Evolutionary conservation across 2,329 filamentous ascomycete genomes (phyloP).

Genomic region (Chaetomium sp.): DNA sequence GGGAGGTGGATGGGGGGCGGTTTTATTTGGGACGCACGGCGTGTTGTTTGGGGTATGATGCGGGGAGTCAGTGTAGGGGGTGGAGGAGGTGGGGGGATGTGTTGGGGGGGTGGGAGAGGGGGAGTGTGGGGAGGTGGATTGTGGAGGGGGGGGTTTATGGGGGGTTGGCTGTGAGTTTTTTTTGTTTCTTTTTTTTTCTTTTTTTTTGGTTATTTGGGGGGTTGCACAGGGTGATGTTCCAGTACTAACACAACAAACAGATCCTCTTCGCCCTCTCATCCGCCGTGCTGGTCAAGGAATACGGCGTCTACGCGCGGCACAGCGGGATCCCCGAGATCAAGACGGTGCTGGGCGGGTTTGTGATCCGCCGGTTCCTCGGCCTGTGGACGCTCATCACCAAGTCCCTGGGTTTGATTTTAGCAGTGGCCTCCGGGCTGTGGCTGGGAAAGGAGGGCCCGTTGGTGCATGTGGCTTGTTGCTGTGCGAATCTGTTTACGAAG

Average conservation of each 20-base stretch:
- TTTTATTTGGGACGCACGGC: constrained; percentile 91
- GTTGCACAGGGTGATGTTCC: not conserved
- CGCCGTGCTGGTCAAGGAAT: constrained; percentile 73
- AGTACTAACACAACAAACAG: constrained; percentile 35
- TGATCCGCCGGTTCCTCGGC: constrained; percentile 82
- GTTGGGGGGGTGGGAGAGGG: constrained; percentile 57
- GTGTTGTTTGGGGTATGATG: constrained; percentile 89
- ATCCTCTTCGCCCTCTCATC: constrained; percentile 71
- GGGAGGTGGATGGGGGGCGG: constrained; percentile 67
- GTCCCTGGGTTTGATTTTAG: constrained; percentile 78
- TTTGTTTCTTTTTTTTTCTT: not conserved
- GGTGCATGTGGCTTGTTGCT: constrained; percentile 95
- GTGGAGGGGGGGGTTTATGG: constrained; percentile 85
- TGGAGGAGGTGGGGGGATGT: constrained; percentile 83
- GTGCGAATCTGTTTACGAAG: constrained; percentile 90
- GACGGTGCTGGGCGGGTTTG: constrained; percentile 86
- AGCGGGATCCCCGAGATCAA: constrained; percentile 98
- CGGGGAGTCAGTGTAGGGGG: constrained; percentile 71
- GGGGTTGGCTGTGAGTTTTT: constrained; percentile 63
- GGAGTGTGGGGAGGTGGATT: constrained; percentile 72
- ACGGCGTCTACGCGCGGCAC: constrained; percentile 82
- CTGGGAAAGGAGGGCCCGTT: constrained; percentile 92
- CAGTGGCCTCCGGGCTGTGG: constrained; percentile 93
- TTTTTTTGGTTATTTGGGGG: not conserved
- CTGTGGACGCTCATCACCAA: constrained; percentile 86